Evolutionary conservation across 2,329 filamentous ascomycete genomes (phyloP), one percentile per base, ranked within the genome.

Genomic region (Huntiella abstrusa): DNA sequence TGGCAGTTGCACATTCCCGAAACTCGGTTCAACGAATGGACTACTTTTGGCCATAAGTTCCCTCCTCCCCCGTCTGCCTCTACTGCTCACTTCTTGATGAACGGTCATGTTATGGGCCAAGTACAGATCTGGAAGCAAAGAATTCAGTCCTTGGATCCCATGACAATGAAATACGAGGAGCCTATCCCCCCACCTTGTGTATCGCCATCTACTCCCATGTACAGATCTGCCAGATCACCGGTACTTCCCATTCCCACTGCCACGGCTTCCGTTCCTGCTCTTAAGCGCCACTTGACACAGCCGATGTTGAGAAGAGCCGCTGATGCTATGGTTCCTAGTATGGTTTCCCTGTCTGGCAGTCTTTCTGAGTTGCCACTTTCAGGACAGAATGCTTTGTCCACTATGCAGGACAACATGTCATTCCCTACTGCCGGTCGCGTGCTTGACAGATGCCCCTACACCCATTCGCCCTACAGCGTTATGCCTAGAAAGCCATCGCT

Each of bases 1-100:
- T 98, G 88, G 87, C 84, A 86, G 56, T 74, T 98, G 28, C 91
- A 98, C 61, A 88, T 98, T 52, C 80, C 85, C 1, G 86, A 95
- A 54, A 72, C 80, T 3, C 73, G 83, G 7, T 96, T 94, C 64
- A 81, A 91, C 60, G 78, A 83, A 53, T 98, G 91, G 91, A 88
- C 85, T 39, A 84, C 94, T 52, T 80, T 95, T 52, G 83, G 96
- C 45, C 66, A 94, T 53, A 83, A 83, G 62, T 82, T 86, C 56
- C 87, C 82, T 11, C 83, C 85, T 19, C 83, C 85, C 8, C 67
- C 70, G 0, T 71, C 73, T 5, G 69, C 73, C 5, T 67, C 73
- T 2, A 71, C 70, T 16, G 28, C 41, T 13, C 42, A 44, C n/a
- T 7, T 32, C 5, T 45, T 16, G 2, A 22, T 22, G 6, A 28